These are phyloP conservation scores for Vicia faba DNA, from an alignment of 306 rosid genomes.

Conservation along the genomic window DNA sequence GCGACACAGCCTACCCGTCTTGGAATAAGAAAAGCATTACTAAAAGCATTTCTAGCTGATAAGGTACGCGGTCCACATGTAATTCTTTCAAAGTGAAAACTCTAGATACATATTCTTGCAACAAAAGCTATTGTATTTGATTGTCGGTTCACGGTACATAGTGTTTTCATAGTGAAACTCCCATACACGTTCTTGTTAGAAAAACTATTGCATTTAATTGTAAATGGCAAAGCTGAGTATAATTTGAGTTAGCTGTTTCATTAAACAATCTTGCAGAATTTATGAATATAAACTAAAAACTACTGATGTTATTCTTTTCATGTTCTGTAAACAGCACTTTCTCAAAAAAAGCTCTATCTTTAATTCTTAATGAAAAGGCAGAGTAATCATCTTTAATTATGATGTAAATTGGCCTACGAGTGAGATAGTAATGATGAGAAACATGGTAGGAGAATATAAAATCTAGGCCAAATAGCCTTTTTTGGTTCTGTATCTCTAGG, in stretches of 20 bases:
- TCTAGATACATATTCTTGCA: slow-evolving; percentile 5
- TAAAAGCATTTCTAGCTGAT: slow-evolving; percentile 47
- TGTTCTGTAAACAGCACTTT: too few relatives aligned
- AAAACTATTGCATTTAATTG: slow-evolving; percentile 21
- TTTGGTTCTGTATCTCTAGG: too few relatives aligned
- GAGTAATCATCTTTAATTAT: slow-evolving; percentile 15
- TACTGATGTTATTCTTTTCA: too few relatives aligned
- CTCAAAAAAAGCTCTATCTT: too few relatives aligned
- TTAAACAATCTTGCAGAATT: too few relatives aligned
- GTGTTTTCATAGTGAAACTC: slow-evolving; percentile 22
- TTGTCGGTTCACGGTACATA: slow-evolving; percentile 23
- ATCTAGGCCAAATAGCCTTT: too few relatives aligned
- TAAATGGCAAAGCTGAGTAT: slow-evolving; percentile 24
- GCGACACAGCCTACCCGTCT: slow-evolving; percentile 47
- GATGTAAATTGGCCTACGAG: slow-evolving; percentile 11
- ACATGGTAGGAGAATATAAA: too few relatives aligned
- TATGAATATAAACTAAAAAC: too few relatives aligned
- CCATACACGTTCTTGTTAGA: slow-evolving; percentile 13
- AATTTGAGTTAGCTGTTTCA: background rate
- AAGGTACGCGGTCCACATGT: slow-evolving; percentile 27
- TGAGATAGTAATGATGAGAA: slow-evolving; percentile 20
- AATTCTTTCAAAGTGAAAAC: slow-evolving; percentile 1
- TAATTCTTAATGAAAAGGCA: too few relatives aligned
- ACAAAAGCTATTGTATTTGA: slow-evolving; percentile 24
- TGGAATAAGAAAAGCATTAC: slow-evolving; percentile 59